Conservation (phyloP, 495 filamentous ascomycete genomes). For the Aspergillus campestris region DNA sequence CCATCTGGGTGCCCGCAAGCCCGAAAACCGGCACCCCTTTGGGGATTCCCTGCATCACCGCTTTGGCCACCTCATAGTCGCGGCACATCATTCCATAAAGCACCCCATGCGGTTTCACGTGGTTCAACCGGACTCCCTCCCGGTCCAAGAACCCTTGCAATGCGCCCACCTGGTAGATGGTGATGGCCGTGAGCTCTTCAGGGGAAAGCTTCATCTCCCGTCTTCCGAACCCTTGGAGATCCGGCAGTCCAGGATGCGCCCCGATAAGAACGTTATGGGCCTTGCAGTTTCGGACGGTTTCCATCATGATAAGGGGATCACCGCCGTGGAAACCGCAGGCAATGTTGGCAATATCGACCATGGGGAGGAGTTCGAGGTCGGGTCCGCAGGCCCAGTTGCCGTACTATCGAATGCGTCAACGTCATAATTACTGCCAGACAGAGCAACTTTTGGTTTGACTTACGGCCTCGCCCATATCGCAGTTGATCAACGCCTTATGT, state of each 20-base stretch:
- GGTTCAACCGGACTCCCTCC: slow-evolving; percentile 46
- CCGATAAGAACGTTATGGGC: slow-evolving; percentile 44
- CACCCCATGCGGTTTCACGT: slow-evolving; percentile 53
- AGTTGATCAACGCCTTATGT: slow-evolving; percentile 43
- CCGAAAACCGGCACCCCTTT: slow-evolving; percentile 48
- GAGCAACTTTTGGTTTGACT: neutral
- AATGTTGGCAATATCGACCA: slow-evolving; percentile 55
- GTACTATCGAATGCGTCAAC: slow-evolving; percentile 12
- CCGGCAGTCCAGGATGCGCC: slow-evolving; percentile 54
- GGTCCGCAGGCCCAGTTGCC: slow-evolving; percentile 42
- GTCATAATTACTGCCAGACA: neutral
- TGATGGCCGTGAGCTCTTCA: slow-evolving; percentile 49
- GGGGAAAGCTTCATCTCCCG: slow-evolving; percentile 46
- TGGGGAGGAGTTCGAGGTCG: slow-evolving; percentile 49
- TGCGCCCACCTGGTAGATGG: slow-evolving; percentile 52
- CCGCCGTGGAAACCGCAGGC: slow-evolving; percentile 55
- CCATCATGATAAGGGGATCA: slow-evolving; percentile 51
- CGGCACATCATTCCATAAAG: slow-evolving; percentile 50
- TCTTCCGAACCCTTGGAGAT: slow-evolving; percentile 54
- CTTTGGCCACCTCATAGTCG: slow-evolving; percentile 41
- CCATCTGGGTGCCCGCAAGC: slow-evolving; percentile 45
- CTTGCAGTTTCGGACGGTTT: slow-evolving; percentile 49
- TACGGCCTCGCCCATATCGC: slow-evolving; percentile 42
- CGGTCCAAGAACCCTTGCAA: slow-evolving; percentile 47
- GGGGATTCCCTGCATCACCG: slow-evolving; percentile 43